Base-by-base conservation (phyloP, 208 protist species). In the Phytomonas serpens region DNA sequence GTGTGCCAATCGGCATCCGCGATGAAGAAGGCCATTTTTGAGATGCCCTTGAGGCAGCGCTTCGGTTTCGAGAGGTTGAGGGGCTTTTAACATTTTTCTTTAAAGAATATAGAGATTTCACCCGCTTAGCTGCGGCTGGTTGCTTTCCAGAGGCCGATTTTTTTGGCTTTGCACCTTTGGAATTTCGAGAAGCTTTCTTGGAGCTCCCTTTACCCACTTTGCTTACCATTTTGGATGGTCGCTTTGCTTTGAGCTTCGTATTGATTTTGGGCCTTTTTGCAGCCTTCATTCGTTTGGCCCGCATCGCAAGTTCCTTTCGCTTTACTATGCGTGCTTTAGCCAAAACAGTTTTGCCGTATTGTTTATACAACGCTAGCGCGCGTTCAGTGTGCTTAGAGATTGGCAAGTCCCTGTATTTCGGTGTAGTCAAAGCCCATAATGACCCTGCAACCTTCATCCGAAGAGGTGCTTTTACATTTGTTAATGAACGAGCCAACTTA, bases 381-480 rank as follows among this genome's bases (percentile, higher is more conserved):
- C 5, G 47, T 57, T 57, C 19, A 27, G 19, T 19, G 6, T 57
- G 47, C 5, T 57, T 27, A 27, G 47, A 57, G 19, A 0, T 27
- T 57, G 47, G 5, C 7, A 27, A 23, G 16, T 57, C 4, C 47
- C 27, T 57, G 36, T 75, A 77, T 29, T 61, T 29, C 16, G 72
- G 77, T 14, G 69, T 52, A 27, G 70, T 77, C 30, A 61, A 30
- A n/a, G 61, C 68, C 77, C 72, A 77, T 47, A 80, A 62, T 7
- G 61, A 52, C 14, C 61, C 62, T 13, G 77, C 72, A 29, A 73
- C 63, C 52, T 71, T 23, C 72, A 77, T 77, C 31, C 52, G 65
- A 40, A 40, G 36, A 67, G 65, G n/a, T 23, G 37, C 36, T 19
- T 38, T 30, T 11, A 32, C 32, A 0, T 38, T 62, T 4, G 32